Base-by-base conservation (phyloP, 306 rosid species). In the Trichosanthes cucumerina region DNA sequence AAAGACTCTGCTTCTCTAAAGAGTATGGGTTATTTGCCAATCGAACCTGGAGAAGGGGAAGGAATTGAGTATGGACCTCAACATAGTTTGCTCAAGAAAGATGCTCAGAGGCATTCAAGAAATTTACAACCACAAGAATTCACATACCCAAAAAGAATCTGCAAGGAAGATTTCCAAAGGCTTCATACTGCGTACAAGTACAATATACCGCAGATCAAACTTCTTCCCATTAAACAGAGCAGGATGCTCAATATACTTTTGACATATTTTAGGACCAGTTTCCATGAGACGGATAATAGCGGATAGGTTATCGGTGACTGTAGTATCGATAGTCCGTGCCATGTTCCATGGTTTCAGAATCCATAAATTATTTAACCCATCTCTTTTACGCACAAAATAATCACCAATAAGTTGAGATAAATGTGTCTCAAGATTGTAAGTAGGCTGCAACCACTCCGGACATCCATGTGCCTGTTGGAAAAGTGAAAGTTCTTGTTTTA, bases 331-430 rank as follows among this genome's bases (percentile, higher is more conserved):
- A 53, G 98, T 95, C 21, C 97, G 88, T 81, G 97, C 98, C 98
- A 95, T 95, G 84, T 95, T 95, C 98, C 98, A 95, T 19, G 98
- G 98, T 86, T 92, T 95, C 80, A 92, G 79, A 88, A 95, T 92
- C 98, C 98, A 95, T 64, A 91, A 80, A 81, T 92, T 88, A 90
- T 91, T 81, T 54, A 74, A 83, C 19, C 92, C 93, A 75, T 92
- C 90, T 83, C 88, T 88, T 84, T 88, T 82, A 58, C 97, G 97
- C 38, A 79, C 83, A 83, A 12, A 76, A 78, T 89, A 90, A 78
- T 95, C 92, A 63, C 98, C 98, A 81, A 92, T 95, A 77, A 95
- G 93, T 75, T 92, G 95, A 82, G 96, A 78, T 46, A 92, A 86
- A 50, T 95, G 90, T 19, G 87, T 89, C 82, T 92, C 97, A 6